Evolutionary conservation across 1,139 yeast species (phyloP).

Genomic region (Pichia sp.): DNA sequence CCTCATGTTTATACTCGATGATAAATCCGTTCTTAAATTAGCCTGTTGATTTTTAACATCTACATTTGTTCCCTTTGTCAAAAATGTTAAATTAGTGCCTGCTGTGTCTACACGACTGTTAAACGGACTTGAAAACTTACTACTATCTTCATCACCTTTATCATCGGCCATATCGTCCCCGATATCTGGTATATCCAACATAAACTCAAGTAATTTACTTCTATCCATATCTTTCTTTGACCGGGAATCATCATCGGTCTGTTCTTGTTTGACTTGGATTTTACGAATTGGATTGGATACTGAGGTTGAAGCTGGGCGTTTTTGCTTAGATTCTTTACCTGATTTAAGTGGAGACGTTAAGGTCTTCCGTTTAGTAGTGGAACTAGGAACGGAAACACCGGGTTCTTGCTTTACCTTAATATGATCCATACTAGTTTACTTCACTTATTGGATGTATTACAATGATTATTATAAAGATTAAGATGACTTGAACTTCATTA

Average conservation of each 20-base stretch:
- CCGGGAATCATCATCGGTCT: background rate
- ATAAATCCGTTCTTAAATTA: no score
- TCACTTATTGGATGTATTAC: background rate
- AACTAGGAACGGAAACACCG: background rate
- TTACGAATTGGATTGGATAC: background rate
- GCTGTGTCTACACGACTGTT: constrained; percentile 13
- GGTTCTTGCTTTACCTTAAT: constrained; percentile 15
- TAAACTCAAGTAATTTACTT: constrained; percentile 5
- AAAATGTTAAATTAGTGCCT: constrained; percentile 12
- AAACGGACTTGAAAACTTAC: constrained; percentile 13
- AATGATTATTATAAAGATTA: no score
- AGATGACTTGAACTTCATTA: no score
- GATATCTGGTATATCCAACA: constrained; percentile 12
- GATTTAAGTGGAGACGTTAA: constrained; percentile 3
- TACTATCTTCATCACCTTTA: constrained; percentile 4
- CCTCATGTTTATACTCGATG: background rate
- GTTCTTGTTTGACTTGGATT: constrained; percentile 2
- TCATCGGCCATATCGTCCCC: background rate
- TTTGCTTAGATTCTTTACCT: no score
- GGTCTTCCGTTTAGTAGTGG: background rate
- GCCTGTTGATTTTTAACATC: background rate
- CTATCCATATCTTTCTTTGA: background rate
- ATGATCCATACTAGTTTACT: constrained; percentile 5
- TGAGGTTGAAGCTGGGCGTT: background rate
- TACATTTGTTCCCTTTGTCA: constrained; percentile 4